Base-by-base conservation (phyloP, 331 rosid genomes). In the Spiraea crenata region DNA sequence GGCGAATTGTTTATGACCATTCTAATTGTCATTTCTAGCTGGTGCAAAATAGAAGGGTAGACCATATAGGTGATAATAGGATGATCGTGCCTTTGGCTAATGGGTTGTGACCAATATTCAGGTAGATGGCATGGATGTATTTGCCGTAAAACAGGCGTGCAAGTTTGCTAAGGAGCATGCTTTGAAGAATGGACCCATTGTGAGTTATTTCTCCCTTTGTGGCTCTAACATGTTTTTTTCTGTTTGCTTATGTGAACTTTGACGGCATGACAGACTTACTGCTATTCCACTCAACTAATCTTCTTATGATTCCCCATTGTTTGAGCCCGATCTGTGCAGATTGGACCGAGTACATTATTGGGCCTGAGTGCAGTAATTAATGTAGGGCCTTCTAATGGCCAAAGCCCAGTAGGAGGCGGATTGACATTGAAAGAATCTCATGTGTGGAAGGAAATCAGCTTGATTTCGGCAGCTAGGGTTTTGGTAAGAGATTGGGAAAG, bases 61-160 rank as follows among this genome's bases (percentile, higher is more conserved):
- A 7, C 31, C n/a, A 20, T 64, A 31, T 41, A 63, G 55, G 9
- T n/a, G 35, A 31, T 46, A 5, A 14, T 31, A 6, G 13, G 20
- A 45, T 45, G 3, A 46, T 39, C 56, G 15, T 70, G 38, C 19
- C 6, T 55, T 39, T 12, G 19, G 50, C 63, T 55, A 37, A 45
- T 50, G n/a, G 7, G 58, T 42, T 55, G 65, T 51, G 19, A 73
- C 34, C 19, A 45, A 17, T 39, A 11, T 54, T 82, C 48, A 95
- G 99, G 93, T 95, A 39, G 97, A 95, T 77, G 99, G 99, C 57
- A 95, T 95, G 99, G 99, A 95, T 78, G 97, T 81, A 68, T 80
- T 95, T 72, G 99, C 97, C 39, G 97, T 95, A 68, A 95, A 95
- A 76, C 97, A 91, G 76, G 96, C 96, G 63, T 91, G 96, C 91